These are phyloP conservation scores for Plectosphaerella cucumerina DNA, from an alignment of 2,329 filamentous ascomycete genomes.

Conservation along the genomic window DNA sequence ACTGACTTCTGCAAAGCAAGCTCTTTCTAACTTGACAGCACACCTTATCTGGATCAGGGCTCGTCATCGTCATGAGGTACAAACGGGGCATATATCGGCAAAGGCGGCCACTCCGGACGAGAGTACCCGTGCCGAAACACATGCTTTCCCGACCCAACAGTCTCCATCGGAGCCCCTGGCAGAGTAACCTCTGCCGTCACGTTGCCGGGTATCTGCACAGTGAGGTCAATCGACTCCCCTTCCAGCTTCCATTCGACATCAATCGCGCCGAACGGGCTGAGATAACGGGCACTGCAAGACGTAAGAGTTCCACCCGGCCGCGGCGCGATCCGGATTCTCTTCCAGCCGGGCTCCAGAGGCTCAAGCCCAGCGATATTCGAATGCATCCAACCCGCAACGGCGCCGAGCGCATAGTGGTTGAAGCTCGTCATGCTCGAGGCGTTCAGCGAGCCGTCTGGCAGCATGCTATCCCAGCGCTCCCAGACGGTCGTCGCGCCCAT, in stretches of 20 bases:
- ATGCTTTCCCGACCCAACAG: too few relatives aligned
- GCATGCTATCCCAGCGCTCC: constrained; percentile 37
- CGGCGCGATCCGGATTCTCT: constrained; percentile 2
- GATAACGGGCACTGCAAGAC: constrained; percentile 1
- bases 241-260: neutral
- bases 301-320: constrained; percentile 3
- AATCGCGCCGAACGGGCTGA: constrained; percentile 2
- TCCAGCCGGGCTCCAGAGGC: constrained; percentile 18
- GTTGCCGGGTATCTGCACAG: too few relatives aligned
- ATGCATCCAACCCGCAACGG: constrained; percentile 32
- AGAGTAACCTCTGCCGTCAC: too few relatives aligned
- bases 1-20: too few relatives aligned
- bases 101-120: too few relatives aligned
- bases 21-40: too few relatives aligned
- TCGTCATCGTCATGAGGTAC: too few relatives aligned
- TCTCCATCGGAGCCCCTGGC: too few relatives aligned
- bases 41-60: too few relatives aligned
- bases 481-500: constrained; percentile 36
- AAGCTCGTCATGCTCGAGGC: constrained; percentile 35
- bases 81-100: too few relatives aligned
- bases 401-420: constrained; percentile 36
- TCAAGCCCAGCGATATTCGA: constrained; percentile 17
- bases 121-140: too few relatives aligned
- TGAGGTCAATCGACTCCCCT: neutral
- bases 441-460: constrained; percentile 31